A percentile compares a stretch with the other conserved stretches of the same genome.
These are phyloP conservation scores for Didymella keratinophila DNA, from an alignment of 2,329 filamentous ascomycete genomes.

Conservation along the genomic window DNA sequence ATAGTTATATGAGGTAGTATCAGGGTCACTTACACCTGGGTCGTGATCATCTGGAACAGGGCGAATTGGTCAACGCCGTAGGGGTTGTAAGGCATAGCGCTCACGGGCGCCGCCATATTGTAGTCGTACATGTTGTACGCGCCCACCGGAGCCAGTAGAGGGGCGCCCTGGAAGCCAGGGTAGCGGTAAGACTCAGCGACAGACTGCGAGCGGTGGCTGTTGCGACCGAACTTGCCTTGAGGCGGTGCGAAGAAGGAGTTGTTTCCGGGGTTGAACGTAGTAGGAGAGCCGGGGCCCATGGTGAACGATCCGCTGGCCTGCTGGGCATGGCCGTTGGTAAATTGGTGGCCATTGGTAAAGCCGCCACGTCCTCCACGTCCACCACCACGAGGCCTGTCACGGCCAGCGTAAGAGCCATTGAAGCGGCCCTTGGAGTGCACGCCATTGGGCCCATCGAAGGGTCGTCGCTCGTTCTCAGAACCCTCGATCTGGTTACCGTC, in stretches of 20 bases:
- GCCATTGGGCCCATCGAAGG: conserved; percentile 42
- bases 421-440: conserved; percentile 44
- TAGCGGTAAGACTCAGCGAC: conserved; percentile 63
- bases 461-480: conserved; percentile 42
- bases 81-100: conserved; percentile 64
- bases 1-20: not conserved
- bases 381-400: conserved; percentile 59
- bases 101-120: conserved; percentile 63
- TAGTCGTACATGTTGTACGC: conserved; percentile 67
- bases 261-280: conserved; percentile 48
- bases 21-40: conserved; percentile 60
- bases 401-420: conserved; percentile 45
- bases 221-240: conserved; percentile 57
- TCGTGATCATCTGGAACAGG: conserved; percentile 65
- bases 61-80: conserved; percentile 66
- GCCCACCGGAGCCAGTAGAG: conserved; percentile 55
- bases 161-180: conserved; percentile 44
- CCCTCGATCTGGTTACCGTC: conserved; percentile 48
- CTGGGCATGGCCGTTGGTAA: conserved; percentile 51
- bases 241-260: conserved; percentile 42
- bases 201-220: conserved; percentile 66
- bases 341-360: conserved; percentile 49
- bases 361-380: conserved; percentile 56
- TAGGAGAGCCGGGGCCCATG: conserved; percentile 46
- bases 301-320: conserved; percentile 46